A percentile compares a stretch with the other conserved stretches of the same genome.
Evolutionary conservation across 306 rosid species (phyloP).

Genomic region (Ceratonia siliqua): DNA sequence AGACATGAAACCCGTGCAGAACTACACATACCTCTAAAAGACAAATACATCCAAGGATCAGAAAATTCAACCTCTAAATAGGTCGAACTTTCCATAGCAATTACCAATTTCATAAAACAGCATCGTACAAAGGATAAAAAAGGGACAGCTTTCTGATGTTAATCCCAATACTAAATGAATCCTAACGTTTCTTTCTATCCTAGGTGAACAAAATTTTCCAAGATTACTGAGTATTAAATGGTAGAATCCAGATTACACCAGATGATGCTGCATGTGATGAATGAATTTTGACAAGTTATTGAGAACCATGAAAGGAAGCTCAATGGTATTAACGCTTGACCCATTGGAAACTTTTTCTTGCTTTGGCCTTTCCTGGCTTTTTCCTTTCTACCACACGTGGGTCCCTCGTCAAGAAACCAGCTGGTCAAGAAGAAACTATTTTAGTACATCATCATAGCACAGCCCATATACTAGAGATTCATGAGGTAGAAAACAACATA

Average conservation of each 20-base stretch:
- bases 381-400: conserved; percentile 94
- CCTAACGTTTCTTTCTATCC: conserved; percentile 9
- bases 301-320: conserved; percentile 26
- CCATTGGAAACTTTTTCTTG: conserved; percentile 99
- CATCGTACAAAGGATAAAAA: neutral
- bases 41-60: too few species aligned
- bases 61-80: too few species aligned
- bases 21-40: too few species aligned
- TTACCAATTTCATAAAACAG: neutral
- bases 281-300: conserved; percentile 34
- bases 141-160: neutral
- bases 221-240: neutral
- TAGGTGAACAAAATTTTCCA: conserved; percentile 35
- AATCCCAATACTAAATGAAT: conserved; percentile 24
- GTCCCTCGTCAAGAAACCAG: conserved; percentile 93
- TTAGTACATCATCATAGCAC: conserved; percentile 30
- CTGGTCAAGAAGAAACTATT: conserved; percentile 43
- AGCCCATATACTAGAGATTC: neutral
- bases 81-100: neutral
- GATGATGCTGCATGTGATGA: conserved; percentile 24
- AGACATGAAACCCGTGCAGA: too few species aligned
- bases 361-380: conserved; percentile 96
- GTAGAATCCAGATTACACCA: conserved; percentile 22
- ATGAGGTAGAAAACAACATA: neutral
- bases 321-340: conserved; percentile 71